phyloP scores from a whole-genome alignment of 306 rosid genomes.

The Rosa chinensis region DNA sequence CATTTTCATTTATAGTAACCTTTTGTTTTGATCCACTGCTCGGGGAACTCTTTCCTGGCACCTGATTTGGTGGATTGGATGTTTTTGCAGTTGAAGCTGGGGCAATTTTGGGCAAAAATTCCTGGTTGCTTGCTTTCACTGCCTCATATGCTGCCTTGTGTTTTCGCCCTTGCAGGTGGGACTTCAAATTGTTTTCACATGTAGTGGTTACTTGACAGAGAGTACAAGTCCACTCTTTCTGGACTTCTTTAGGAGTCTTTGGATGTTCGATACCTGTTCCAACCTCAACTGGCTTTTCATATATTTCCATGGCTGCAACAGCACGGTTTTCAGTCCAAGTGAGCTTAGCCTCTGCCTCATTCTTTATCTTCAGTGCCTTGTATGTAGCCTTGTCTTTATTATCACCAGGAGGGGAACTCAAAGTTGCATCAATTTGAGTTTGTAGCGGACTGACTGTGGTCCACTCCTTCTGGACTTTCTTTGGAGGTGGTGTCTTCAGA shows the following conservation, averaged over 20 bases:
- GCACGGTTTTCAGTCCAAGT: background rate
- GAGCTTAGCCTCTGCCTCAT: conserved; percentile 1
- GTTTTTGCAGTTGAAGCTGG: too few relatives aligned
- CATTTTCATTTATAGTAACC: too few relatives aligned
- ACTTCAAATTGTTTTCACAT: conserved; percentile 3
- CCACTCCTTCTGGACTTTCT: conserved; percentile 45
- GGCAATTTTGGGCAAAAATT: too few relatives aligned
- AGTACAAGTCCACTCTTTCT: conserved; percentile 48
- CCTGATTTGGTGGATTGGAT: too few relatives aligned
- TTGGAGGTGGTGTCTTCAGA: conserved; percentile 15
- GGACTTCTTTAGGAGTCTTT: conserved; percentile 26
- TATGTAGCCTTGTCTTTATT: background rate
- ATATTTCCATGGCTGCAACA: background rate
- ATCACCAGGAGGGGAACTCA: background rate
- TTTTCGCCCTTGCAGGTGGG: conserved; percentile 30
- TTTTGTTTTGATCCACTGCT: too few relatives aligned
- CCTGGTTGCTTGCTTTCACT: conserved; percentile 18
- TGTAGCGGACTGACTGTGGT: conserved; percentile 34
- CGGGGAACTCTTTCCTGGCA: too few relatives aligned
- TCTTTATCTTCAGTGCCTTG: background rate
- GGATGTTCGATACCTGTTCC: conserved; percentile 21
- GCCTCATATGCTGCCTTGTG: conserved; percentile 37
- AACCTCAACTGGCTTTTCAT: conserved; percentile 1
- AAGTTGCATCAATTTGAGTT: background rate
- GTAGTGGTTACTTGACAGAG: conserved; percentile 32